Base-by-base conservation (phyloP, 768 basidiomycete genomes). In the Pleurotus tuber-regium region DNA sequence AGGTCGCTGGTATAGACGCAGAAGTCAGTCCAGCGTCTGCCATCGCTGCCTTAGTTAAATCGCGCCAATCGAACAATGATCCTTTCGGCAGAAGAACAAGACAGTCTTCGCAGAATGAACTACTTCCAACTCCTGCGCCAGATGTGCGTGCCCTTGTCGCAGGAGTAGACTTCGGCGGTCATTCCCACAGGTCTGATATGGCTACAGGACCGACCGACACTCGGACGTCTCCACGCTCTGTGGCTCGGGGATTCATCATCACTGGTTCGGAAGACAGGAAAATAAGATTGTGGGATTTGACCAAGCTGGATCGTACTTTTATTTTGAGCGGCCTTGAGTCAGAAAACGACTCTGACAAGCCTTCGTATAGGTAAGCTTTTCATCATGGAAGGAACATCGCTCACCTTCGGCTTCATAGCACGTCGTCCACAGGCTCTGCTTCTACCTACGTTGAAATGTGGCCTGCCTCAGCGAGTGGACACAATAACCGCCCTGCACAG, bases 251-350 rank as follows among this genome's bases (percentile, higher is more conserved):
- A 0, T 98, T 85, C 64, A 75, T 96, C 66, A 69, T 98, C 24
- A 92, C 82, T 19, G 96, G 92, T 1, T 96, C 94, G 0, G 91
- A 95, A 59, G 97, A 99, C 67, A 79, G 87, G 43, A 86, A 84
- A 58, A 76, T 99, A 33, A 77, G 92, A 21, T 74, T 92, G 56
- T 98, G 93, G 94, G 94, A 98, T 66, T 64, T 97, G 52, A 80
- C 74, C 6, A 81, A 77, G 58, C 65, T 85, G 23, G 85, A 89
- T 52, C 79, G 84, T 25, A 92, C 93, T 9, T 74, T 79, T 0
- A 77, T 98, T 16, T 69, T 98, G 50, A 92, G 87, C 63, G 91
- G 92, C 1, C 69, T 80, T 1, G 91, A 91, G 56, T 73, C 74
- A 16, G 93, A 94, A 47, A 69, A 75, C 25, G 46, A 48, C 16